These are phyloP conservation scores for Teratosphaeriaceae sp. DNA, from an alignment of 2,329 filamentous ascomycete genomes.

Conservation along the genomic window DNA sequence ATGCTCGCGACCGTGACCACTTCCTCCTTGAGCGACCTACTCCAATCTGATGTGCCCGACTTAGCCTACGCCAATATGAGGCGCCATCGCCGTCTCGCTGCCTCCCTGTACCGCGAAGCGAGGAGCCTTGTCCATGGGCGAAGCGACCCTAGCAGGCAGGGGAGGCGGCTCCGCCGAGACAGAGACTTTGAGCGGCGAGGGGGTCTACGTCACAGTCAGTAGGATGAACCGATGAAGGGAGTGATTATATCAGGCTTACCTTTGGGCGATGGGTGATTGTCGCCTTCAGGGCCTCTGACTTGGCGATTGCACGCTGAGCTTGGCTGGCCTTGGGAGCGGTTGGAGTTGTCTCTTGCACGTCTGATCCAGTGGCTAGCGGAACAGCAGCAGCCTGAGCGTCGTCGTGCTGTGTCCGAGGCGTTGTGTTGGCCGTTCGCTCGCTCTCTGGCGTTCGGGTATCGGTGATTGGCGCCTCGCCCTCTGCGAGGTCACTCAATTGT, in stretches of 20 bases:
- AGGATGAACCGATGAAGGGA: background rate
- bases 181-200: constrained; percentile 22
- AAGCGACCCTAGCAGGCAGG: background rate
- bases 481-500: constrained; percentile 60
- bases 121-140: background rate
- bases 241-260: constrained; percentile 14
- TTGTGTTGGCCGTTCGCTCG: constrained; percentile 49
- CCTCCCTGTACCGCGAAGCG: constrained; percentile 1
- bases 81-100: too few species aligned
- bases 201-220: constrained; percentile 15
- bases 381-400: constrained; percentile 24
- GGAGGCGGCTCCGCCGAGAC: constrained; percentile 11
- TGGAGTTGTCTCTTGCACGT: constrained; percentile 1
- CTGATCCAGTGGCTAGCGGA: constrained; percentile 18
- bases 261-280: constrained; percentile 19
- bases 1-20: too few species aligned
- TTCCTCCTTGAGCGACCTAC: too few species aligned
- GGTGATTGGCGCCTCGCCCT: constrained; percentile 66
- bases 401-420: constrained; percentile 40
- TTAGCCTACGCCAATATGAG: too few species aligned
- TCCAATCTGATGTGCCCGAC: too few species aligned
- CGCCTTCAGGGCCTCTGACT: constrained; percentile 4
- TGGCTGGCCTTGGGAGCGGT: constrained; percentile 2
- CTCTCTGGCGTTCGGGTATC: background rate
- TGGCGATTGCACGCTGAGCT: constrained; percentile 8